Evolutionary conservation across 331 rosid species (phyloP).

Genomic region (Saraca asoca): DNA sequence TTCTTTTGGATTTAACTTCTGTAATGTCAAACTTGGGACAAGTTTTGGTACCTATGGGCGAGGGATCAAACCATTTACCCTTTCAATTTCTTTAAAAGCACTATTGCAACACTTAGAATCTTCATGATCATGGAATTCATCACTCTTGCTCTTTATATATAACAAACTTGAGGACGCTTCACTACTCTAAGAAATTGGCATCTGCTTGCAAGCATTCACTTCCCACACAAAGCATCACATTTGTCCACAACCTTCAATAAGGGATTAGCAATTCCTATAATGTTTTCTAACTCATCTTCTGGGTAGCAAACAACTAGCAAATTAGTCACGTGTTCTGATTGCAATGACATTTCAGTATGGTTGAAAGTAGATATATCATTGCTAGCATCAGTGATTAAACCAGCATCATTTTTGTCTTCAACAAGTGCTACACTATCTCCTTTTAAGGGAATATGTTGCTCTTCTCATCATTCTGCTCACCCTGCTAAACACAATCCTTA

Average conservation of each 20-base stretch:
- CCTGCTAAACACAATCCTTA: constrained; percentile 39
- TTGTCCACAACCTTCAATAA: constrained; percentile 39
- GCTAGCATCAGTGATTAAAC: constrained; percentile 34
- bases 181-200: constrained; percentile 37
- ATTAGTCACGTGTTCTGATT: constrained; percentile 33
- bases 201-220: constrained; percentile 39
- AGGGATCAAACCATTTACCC: no score
- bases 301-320: constrained; percentile 40
- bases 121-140: constrained; percentile 36
- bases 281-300: constrained; percentile 46
- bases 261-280: constrained; percentile 38
- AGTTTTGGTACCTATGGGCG: no score
- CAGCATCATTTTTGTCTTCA: constrained; percentile 34
- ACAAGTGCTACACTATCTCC: constrained; percentile 32
- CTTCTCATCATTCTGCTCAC: constrained; percentile 44
- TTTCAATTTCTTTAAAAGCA: constrained; percentile 39
- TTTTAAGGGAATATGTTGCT: constrained; percentile 17
- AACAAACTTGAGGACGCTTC: constrained; percentile 38
- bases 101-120: constrained; percentile 40
- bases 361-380: constrained; percentile 35
- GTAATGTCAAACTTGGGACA: no score
- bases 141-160: constrained; percentile 27
- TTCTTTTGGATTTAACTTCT: no score
- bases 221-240: constrained; percentile 45
- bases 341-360: constrained; percentile 40